Evolutionary conservation across 2,329 filamentous ascomycete genomes (phyloP), one percentile per base, ranked within the genome.

Genomic region (Ophiostoma fasciatum): DNA sequence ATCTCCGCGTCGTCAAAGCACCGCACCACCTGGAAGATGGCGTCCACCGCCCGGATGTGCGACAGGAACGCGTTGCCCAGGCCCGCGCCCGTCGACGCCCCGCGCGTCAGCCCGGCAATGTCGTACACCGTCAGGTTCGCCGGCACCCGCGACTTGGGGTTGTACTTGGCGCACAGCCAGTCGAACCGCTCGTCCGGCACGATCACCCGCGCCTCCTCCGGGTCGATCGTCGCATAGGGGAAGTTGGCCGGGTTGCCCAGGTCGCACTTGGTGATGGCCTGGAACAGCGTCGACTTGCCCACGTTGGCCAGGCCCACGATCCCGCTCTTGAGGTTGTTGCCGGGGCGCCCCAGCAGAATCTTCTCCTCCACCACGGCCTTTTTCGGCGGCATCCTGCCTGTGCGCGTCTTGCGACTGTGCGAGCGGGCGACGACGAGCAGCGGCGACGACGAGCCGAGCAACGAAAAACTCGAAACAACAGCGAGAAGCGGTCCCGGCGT

Each of bases 291-390:
- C 48, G 90, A 98, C 69, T 98, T 98, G 62, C 90, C 90, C 51
- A 98, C 92, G 62, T 98, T 98, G 61, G 90, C 90, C 54, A 98
- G 78, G 64, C 90, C 90, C 62, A 98, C 90, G 76, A 98, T 98
- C 67, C 90, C 92, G 68, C 84, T 94, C 76, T 96, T 98, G 62
- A 98, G 62, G 66, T 76, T 96, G 74, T 98, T 98, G 56, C 90
- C 90, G 48, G 90, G 90, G 58, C 90, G 74, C 61, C 90, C 90
- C 62, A 98, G 72, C 50, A 90, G 78, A 61, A 96, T 72, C 78
- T 96, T 96, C 72, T 96, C 82, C 71, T 94, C 82, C 52, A 83
- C 76, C 51, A 76, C 78, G 36, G 64, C 67, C 66, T 96, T 96
- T 74, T 98, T 98, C 59, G 90, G 90, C 63, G 84, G 71, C 90